These are phyloP conservation scores for Cicer chorassanicum DNA, from an alignment of 306 rosid species.

Conservation along the genomic window DNA sequence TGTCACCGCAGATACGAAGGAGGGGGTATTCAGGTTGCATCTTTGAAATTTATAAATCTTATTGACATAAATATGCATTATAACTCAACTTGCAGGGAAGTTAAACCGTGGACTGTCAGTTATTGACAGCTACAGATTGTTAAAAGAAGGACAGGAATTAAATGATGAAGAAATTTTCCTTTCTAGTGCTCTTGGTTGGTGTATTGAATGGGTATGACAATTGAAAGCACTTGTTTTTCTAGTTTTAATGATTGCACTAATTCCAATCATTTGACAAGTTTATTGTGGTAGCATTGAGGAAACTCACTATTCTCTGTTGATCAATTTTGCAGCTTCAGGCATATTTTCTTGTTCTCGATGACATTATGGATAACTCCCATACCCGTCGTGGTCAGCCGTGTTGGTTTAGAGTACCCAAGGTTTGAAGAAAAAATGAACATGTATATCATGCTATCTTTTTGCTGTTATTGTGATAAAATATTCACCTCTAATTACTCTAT, in stretches of 20 bases:
- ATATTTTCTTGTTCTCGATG: slow-evolving; percentile 67
- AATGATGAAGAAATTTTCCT: slow-evolving; percentile 63
- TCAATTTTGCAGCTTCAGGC: slow-evolving; percentile 67
- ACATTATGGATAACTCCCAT: slow-evolving; percentile 66
- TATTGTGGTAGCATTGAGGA: slow-evolving; percentile 2
- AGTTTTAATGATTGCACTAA: slow-evolving; percentile 10
- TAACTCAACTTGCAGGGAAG: slow-evolving; percentile 57
- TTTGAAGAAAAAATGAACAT: slow-evolving; percentile 41
- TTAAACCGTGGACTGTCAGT: slow-evolving; percentile 68
- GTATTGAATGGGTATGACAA: slow-evolving; percentile 64
- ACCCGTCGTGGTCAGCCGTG: slow-evolving; percentile 71
- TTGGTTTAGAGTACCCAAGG: slow-evolving; percentile 68
- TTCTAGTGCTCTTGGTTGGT: slow-evolving; percentile 70
- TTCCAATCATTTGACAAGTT: slow-evolving; percentile 14
- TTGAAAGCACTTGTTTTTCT: slow-evolving; percentile 9
- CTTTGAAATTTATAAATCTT: slow-evolving; percentile 18
- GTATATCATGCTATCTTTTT: slow-evolving; percentile 7
- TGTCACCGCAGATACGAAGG: too few relatives aligned
- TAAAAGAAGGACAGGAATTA: slow-evolving; percentile 56
- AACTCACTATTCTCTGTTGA: slow-evolving; percentile 28
- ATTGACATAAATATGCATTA: slow-evolving; percentile 33
- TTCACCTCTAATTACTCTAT: slow-evolving; percentile 10
- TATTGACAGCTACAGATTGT: slow-evolving; percentile 60
- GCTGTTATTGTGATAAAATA: slow-evolving; percentile 31
- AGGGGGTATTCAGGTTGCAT: slow-evolving; percentile 9